phyloP scores from a whole-genome alignment of 129 eudicot species.

The Tagetes erecta region DNA sequence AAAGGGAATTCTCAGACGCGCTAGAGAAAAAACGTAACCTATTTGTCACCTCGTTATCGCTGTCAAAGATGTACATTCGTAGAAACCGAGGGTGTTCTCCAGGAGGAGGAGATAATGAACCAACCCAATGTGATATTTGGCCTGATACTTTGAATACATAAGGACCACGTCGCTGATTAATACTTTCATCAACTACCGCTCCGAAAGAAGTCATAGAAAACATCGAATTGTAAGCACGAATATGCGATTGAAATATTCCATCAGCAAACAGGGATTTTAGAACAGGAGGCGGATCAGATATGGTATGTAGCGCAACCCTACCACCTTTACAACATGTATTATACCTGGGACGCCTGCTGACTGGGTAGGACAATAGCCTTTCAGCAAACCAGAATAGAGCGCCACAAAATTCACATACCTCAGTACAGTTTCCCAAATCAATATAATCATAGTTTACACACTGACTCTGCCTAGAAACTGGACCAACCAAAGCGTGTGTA shows the following conservation, averaged over 20 bases:
- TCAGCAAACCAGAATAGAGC: neutral
- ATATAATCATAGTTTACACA: neutral
- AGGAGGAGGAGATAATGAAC: neutral
- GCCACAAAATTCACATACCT: neutral
- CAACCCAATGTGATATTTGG: neutral
- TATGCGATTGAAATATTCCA: no score
- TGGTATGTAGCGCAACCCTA: neutral
- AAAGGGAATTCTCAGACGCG: neutral
- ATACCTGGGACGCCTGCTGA: neutral
- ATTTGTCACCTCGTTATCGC: no score
- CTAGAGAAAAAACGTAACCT: neutral
- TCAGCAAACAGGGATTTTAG: neutral
- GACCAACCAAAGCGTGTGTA: no score
- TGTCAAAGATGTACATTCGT: neutral
- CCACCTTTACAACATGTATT: neutral
- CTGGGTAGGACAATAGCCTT: neutral
- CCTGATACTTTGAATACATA: neutral
- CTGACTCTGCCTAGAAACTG: no score
- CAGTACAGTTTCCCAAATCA: neutral
- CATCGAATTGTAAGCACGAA: neutral
- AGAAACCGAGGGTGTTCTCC: neutral
- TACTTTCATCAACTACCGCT: neutral
- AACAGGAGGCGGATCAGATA: neutral
- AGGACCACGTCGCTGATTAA: neutral
- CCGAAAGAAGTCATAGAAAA: neutral